Evolutionary conservation across 192 early-diverging fungal species (phyloP).

Genomic region (Phlyctochytrium planicorne): DNA sequence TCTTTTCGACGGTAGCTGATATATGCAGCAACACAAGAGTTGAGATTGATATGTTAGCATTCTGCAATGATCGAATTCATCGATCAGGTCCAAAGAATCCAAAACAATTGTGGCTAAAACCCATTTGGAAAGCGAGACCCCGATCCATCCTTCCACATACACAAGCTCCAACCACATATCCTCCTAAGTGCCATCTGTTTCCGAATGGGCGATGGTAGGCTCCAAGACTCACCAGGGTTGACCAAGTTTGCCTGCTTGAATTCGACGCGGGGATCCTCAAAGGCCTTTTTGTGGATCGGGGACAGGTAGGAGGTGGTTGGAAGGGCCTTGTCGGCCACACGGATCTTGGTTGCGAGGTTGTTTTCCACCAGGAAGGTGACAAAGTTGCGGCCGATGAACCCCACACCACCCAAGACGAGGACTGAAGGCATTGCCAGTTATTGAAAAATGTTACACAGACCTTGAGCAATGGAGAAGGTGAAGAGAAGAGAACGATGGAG

Average conservation of each 20-base stretch:
- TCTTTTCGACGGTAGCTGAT: constrained; percentile 72
- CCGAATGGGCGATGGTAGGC: no score
- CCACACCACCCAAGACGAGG: constrained; percentile 62
- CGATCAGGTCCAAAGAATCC: background rate
- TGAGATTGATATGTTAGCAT: no score
- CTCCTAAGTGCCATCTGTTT: no score
- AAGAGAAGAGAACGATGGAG: no score
- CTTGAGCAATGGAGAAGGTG: no score
- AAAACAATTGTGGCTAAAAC: constrained; percentile 1
- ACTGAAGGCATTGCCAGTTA: constrained; percentile 1
- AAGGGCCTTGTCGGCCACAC: constrained; percentile 80
- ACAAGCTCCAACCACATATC: no score
- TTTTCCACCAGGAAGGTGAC: constrained; percentile 68
- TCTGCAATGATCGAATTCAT: no score
- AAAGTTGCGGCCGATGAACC: constrained; percentile 82
- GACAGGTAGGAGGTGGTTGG: constrained; percentile 78
- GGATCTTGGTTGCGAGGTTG: constrained; percentile 58
- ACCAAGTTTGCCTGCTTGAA: constrained; percentile 78
- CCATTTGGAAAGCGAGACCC: no score
- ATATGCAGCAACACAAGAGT: no score
- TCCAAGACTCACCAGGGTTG: constrained; percentile 71
- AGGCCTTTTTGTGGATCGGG: constrained; percentile 59
- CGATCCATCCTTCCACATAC: no score
- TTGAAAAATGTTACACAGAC: no score
- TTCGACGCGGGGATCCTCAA: constrained; percentile 67